These are phyloP conservation scores for Dunaliella sp. DNA, from an alignment of 139 green algal species.

Conservation along the genomic window DNA sequence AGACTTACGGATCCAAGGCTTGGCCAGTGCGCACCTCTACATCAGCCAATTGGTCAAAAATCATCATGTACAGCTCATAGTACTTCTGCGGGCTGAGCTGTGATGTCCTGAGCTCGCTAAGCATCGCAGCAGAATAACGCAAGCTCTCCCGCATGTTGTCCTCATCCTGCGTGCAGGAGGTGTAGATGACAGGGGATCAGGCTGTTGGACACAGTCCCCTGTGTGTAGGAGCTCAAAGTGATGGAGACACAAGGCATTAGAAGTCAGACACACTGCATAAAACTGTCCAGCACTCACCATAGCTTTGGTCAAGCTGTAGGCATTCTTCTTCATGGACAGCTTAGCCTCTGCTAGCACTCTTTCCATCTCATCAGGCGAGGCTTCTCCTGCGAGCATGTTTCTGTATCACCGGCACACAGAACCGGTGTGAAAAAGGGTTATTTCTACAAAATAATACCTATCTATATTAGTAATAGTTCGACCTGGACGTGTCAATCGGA, in stretches of 20 bases:
- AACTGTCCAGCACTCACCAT: slow-evolving; percentile 60
- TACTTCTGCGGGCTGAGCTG: slow-evolving; percentile 92
- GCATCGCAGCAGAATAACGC: slow-evolving; percentile 83
- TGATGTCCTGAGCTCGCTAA: slow-evolving; percentile 92
- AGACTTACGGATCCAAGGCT: too few species aligned
- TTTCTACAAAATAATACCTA: too few species aligned
- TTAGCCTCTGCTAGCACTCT: slow-evolving; percentile 67
- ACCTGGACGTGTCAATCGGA: too few species aligned
- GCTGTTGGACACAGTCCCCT: too few species aligned
- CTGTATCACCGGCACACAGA: too few species aligned
- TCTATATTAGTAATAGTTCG: too few species aligned
- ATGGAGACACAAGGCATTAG: too few species aligned
- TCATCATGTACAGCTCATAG: slow-evolving; percentile 96
- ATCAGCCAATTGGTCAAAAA: slow-evolving; percentile 81
- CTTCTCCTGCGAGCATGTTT: too few species aligned
- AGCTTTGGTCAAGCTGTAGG: slow-evolving; percentile 81
- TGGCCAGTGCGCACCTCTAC: slow-evolving; percentile 63
- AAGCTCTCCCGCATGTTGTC: slow-evolving; percentile 93
- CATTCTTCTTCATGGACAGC: slow-evolving; percentile 71
- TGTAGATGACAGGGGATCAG: too few species aligned
- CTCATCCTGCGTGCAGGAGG: slow-evolving; percentile 68
- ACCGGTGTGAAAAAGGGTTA: too few species aligned
- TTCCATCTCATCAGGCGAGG: slow-evolving; percentile 55
- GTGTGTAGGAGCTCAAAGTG: too few species aligned
- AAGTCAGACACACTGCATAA: too few species aligned